Evolutionary conservation across 768 basidiomycete species (phyloP), one percentile per base, ranked within the genome.

Genomic region (Kwoniella europaea): DNA sequence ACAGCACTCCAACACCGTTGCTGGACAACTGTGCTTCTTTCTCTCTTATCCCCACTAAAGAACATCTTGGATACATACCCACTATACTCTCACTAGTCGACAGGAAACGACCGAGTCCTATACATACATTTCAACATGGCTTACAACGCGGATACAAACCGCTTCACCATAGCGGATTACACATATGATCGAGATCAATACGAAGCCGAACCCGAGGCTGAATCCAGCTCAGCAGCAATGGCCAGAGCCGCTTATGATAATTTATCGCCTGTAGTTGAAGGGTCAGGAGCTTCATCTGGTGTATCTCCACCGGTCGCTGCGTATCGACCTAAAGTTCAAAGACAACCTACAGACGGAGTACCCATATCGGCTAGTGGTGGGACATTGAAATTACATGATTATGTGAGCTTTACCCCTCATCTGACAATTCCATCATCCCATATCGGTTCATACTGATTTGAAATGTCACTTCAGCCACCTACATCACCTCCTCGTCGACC

Each of bases 161-260:
- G 77, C 42, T 79, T 79, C 66, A 79, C 77, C n/a, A 58, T 79
- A 9, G 69, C 77, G 10, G 77, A 79, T 60, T 79, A 79, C 64
- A 70, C 71, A 3, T 74, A 74, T 52, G 74, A 72, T 35, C 69
- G 71, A 6, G 65, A 73, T 22, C 72, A 68, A 20, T 59, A 63
- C 18, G 42, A 46, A n/a, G 41, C 60, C 15, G 43, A 69, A 69
- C 50, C 59, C 13, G 27, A 62, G 43, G 61, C 65, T 20, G 65
- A 63, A 44, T 60, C 58, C n/a, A 67, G 65, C 42, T 43, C 59
- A 42, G 59, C 59, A 9, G 59, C 59, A 42, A 61, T 61, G 41
- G 59, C 59, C 6, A 42, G 59, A 61, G 59, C 59, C 42, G 59
- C 59, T 27, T 61, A 61, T 61, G 41, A 22, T 16, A 35, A 46